Evolutionary conservation across 768 basidiomycete genomes (phyloP).

Genomic region (Pulveroboletus sp.): DNA sequence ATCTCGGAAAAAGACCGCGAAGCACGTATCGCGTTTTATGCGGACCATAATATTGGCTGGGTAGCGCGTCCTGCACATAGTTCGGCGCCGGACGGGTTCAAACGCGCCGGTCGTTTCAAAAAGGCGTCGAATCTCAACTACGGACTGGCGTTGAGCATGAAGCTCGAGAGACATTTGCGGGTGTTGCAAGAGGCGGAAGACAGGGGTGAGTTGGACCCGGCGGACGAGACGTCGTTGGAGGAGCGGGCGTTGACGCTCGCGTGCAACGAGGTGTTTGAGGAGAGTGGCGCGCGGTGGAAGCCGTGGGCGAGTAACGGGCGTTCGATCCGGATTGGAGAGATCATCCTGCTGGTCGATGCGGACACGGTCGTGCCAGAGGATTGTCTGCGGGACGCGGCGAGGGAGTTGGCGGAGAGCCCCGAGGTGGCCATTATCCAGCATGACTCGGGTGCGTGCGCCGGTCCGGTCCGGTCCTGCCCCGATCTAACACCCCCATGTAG

Average conservation of each 20-base stretch:
- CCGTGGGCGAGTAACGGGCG: constrained; percentile 79
- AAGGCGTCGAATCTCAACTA: constrained; percentile 94
- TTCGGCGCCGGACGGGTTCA: constrained; percentile 22
- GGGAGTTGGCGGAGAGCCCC: constrained; percentile 63
- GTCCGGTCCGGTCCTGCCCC: too few species aligned
- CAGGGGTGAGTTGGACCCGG: constrained; percentile 33
- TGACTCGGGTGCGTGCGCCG: constrained; percentile 60
- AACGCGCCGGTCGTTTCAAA: constrained; percentile 81
- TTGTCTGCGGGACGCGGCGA: constrained; percentile 87
- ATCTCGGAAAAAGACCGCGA: constrained; percentile 46
- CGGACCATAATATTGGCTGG: constrained; percentile 57
- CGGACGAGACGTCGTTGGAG: constrained; percentile 52
- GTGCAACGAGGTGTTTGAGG: constrained; percentile 67
- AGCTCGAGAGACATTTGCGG: constrained; percentile 34
- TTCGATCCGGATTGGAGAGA: constrained; percentile 71
- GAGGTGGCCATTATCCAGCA: constrained; percentile 87
- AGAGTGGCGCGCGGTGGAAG: constrained; percentile 55
- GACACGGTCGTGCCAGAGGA: constrained; percentile 90
- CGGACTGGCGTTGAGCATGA: constrained; percentile 46
- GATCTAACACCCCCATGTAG: constrained; percentile 27
- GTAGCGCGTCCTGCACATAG: constrained; percentile 54
- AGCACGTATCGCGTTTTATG: constrained; percentile 51
- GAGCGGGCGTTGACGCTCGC: constrained; percentile 73
- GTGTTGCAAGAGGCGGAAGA: constrained; percentile 43
- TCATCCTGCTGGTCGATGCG: constrained; percentile 83